Evolutionary conservation across 2,329 filamentous ascomycete genomes (phyloP).

Genomic region (Fusarium sp.): DNA sequence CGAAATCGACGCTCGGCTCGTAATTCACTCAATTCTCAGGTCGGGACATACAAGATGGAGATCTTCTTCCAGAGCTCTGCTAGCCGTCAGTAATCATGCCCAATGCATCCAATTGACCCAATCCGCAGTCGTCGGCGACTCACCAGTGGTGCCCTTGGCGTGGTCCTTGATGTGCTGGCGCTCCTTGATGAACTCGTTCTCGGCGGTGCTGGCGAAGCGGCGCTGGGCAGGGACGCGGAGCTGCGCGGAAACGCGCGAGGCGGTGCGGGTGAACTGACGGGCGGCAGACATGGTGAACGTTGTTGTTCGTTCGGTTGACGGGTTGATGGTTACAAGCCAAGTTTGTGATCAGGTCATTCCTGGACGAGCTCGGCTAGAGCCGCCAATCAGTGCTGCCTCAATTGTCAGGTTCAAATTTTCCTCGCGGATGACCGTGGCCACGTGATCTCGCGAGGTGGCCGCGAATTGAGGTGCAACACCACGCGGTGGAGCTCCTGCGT

Average conservation of each 20-base stretch:
- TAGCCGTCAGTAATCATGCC: slow-evolving; percentile 46
- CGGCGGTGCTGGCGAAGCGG: slow-evolving; percentile 77
- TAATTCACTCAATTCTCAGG: slow-evolving; percentile 42
- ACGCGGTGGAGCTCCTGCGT: slow-evolving; percentile 16
- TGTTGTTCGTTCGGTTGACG: slow-evolving; percentile 39
- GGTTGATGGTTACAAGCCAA: slow-evolving; percentile 36
- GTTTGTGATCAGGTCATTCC: slow-evolving; percentile 49
- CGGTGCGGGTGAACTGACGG: slow-evolving; percentile 69
- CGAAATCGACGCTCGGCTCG: slow-evolving; percentile 24
- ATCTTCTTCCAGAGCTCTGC: slow-evolving; percentile 95
- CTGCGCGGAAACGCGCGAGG: slow-evolving; percentile 71
- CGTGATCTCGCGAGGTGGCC: slow-evolving; percentile 44
- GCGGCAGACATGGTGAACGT: slow-evolving; percentile 70
- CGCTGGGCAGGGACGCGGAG: slow-evolving; percentile 72
- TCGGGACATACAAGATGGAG: slow-evolving; percentile 84
- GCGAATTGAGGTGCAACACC: neutral
- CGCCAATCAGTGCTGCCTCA: slow-evolving; percentile 46
- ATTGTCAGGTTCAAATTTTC: slow-evolving; percentile 42
- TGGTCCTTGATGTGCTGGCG: slow-evolving; percentile 91
- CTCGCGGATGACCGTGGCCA: slow-evolving; percentile 18
- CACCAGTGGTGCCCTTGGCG: slow-evolving; percentile 84
- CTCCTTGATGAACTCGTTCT: slow-evolving; percentile 96
- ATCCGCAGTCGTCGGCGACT: slow-evolving; percentile 49
- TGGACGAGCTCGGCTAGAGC: slow-evolving; percentile 48
- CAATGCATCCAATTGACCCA: slow-evolving; percentile 34